Evolutionary conservation across 2,329 filamentous ascomycete genomes (phyloP), one percentile per base, ranked within the genome.

Genomic region (Allantophomopsis cytisporea): DNA sequence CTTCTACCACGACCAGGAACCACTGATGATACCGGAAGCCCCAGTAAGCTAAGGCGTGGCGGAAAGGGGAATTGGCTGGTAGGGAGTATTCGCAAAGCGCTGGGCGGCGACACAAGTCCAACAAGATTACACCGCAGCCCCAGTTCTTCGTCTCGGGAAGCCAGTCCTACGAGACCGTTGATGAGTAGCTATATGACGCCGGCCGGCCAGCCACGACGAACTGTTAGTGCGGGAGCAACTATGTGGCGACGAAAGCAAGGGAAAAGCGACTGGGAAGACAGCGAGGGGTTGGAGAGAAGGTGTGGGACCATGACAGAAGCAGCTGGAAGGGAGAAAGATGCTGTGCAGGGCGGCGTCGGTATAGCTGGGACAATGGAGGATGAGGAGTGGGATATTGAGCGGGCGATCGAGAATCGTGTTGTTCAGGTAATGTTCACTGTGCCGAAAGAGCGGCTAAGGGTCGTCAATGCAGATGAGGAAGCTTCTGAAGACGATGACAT

Each of bases 401-500:
- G 71, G 40, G 81, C 82, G 2, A 73, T 81, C 2, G 78, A 85
- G 60, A 72, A 72, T 42, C 63, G 81, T 16, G 65, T 83, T 7
- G 82, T 88, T 44, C 83, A 88, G 58, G 73, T 86, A 53, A 91
- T 94, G 74, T 96, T 94, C 59, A 95, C 89, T 1, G 86, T 95
- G 43, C 89, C 91, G 2, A 86, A 81, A 57, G 82, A 89, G 58
- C 76, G 77, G 49, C 61, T 96, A 45, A 66, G 89, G 18, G 87
- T 96, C n/a, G 89, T 95, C 15, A 96, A 96, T 56, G 80, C 74
- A 38, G 81, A 81, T 51, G 60, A 66, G n/a, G 57, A 56, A 45
- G 55, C 23, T 28, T 28, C 23, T 12, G 23, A 28, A 4, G 23
- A 28, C 23, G 23, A 28, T 6, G 23, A 28, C 3, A 28, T 8